Evolutionary conservation across 2,329 filamentous ascomycete species (phyloP).

Genomic region (Penicillium decumbens): DNA sequence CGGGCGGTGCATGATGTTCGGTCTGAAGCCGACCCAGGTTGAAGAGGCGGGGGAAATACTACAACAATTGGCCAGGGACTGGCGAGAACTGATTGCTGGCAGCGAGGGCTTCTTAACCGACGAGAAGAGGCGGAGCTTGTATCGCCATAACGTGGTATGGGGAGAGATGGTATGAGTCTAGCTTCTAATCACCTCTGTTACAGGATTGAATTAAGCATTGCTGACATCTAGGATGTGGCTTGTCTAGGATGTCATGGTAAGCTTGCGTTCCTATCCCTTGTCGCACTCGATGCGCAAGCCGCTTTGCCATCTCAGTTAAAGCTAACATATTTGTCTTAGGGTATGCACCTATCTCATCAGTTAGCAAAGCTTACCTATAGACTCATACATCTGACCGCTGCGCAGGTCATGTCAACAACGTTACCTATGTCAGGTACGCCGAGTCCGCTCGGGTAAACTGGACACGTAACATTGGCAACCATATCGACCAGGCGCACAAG

Average conservation of each 20-base stretch:
- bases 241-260: conserved; percentile 46
- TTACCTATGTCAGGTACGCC: conserved; percentile 76
- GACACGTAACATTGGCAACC: conserved; percentile 63
- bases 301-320: neutral
- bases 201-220: neutral
- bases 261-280: conserved; percentile 7
- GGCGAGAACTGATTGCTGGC: conserved; percentile 67
- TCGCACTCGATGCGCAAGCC: neutral
- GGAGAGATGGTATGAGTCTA: conserved; percentile 68
- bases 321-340: conserved; percentile 13
- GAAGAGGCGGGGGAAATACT: conserved; percentile 57
- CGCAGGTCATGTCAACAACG: conserved; percentile 78
- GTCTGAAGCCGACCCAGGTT: conserved; percentile 57
- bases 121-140: conserved; percentile 58
- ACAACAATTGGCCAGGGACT: conserved; percentile 57
- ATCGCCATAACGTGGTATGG: conserved; percentile 67
- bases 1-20: conserved; percentile 71
- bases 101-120: conserved; percentile 70
- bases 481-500: conserved; percentile 58
- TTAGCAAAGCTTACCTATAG: no score
- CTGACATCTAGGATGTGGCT: conserved; percentile 18
- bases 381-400: neutral
- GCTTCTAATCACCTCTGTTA: neutral
- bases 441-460: conserved; percentile 78
- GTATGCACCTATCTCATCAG: conserved; percentile 16